A percentile compares a stretch with the other conserved stretches of the same genome.
Conservation (phyloP, 1,139 yeast genomes). For the Yueomyces sp. region DNA sequence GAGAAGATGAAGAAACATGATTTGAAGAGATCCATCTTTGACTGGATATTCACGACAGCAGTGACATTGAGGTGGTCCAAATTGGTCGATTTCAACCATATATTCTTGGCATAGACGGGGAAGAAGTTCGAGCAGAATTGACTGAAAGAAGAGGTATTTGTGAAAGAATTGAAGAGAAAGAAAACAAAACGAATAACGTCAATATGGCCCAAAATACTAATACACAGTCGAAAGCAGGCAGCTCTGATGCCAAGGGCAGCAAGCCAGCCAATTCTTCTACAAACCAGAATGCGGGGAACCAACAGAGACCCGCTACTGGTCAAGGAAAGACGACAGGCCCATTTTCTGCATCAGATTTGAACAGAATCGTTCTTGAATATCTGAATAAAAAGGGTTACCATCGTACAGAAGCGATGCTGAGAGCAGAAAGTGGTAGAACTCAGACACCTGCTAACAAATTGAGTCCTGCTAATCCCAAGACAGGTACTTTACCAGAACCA, state of each 20-base stretch:
- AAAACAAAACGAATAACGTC: not conserved
- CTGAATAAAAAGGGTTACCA: conserved; percentile 89
- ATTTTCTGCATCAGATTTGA: conserved; percentile 66
- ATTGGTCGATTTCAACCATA: too few species aligned
- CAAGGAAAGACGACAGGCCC: conserved; percentile 11
- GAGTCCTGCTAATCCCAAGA: conserved; percentile 26
- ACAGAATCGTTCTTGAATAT: conserved; percentile 83
- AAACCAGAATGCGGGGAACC: not conserved
- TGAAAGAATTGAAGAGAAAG: too few species aligned
- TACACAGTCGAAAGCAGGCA: not conserved
- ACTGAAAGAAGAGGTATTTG: too few species aligned
- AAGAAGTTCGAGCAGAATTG: too few species aligned
- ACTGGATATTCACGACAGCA: too few species aligned
- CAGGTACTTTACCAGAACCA: conserved; percentile 20
- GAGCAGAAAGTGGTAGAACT: conserved; percentile 73
- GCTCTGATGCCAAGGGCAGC: not conserved
- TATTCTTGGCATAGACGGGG: too few species aligned
- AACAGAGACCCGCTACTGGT: not conserved
- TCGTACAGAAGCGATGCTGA: conserved; percentile 83
- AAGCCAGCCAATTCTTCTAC: not conserved
- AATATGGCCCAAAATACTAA: not conserved
- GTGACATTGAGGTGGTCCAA: too few species aligned
- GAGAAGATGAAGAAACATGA: too few species aligned
- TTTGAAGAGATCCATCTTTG: too few species aligned
- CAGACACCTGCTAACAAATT: conserved; percentile 38